Base-by-base conservation (phyloP, 2,329 filamentous ascomycete genomes). In the Penicillium decumbens region DNA sequence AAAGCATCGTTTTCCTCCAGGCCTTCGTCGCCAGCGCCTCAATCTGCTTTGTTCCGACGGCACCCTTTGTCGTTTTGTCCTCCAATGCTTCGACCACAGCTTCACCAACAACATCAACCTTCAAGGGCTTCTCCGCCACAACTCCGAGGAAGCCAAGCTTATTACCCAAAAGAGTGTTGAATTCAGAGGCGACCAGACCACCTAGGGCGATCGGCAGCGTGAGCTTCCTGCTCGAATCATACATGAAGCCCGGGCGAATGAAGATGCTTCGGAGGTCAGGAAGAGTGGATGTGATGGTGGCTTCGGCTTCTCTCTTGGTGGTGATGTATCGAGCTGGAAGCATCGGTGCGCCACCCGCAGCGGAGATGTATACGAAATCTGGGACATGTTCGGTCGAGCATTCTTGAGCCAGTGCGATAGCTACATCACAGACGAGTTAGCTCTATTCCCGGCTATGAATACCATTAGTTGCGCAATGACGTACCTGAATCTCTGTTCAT, bases 1-100 rank as follows among this genome's bases (percentile, higher is more conserved):
- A 96, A 60, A 95, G 71, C 93, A 98, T 97, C 15, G 80, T 83
- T 71, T 87, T 90, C 66, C 93, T 85, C 93, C 93, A 97, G 3
- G 83, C 85, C 66, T 85, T 87, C 51, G 80, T 85, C 9, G 88
- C 90, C 60, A 97, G 72, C 57, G 83, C 80, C 68, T 95, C 89
- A 57, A 98, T 92, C 68, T 88, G 79, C 45, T 82, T 78, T 3
- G 87, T 82, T 65, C 92, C 89, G 1, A 97, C 79, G 0, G 85
- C 83, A 0, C 93, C 93, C 50, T 79, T 83, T 0, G 89, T 80
- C 0, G 73, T 72, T 35, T 87, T 83, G 60, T 95, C 87, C 43
- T 81, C 81, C 52, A 97, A 77, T 18, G 88, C 89, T 73, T 97
- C 90, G 1, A 97, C 86, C 1, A 95, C 85, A 0, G 92, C 91